Conservation (phyloP, 2,329 filamentous ascomycete species). For the Nigrospora osmanthi region DNA sequence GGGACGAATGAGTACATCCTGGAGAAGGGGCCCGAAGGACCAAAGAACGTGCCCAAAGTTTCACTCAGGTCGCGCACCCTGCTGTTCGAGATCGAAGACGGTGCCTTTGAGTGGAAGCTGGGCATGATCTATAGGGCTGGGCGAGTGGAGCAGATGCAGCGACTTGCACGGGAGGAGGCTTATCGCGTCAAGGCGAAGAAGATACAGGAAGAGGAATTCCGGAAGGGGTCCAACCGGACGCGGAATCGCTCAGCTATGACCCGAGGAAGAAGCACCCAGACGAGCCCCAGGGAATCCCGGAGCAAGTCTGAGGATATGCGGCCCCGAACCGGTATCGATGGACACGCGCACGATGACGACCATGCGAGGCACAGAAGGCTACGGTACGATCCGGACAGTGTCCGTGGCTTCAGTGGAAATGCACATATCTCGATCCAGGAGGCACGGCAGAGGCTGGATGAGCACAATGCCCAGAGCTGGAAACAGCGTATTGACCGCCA, state of each 20-base stretch:
- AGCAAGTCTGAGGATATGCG: constrained; percentile 50
- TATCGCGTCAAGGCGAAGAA: constrained; percentile 83
- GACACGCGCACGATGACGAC: constrained; percentile 22
- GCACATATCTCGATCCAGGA: constrained; percentile 69
- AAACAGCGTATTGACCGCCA: constrained; percentile 80
- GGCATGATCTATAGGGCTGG: constrained; percentile 90
- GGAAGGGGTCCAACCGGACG: constrained; percentile 42
- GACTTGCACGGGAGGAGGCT: constrained; percentile 82
- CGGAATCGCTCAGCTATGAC: constrained; percentile 47
- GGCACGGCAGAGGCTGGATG: constrained; percentile 66
- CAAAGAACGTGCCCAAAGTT: constrained; percentile 80
- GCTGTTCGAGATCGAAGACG: constrained; percentile 89
- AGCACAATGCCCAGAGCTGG: constrained; percentile 85
- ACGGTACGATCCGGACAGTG: constrained; percentile 75
- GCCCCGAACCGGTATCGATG: constrained; percentile 14
- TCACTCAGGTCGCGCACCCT: constrained; percentile 75
- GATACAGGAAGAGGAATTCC: constrained; percentile 63
- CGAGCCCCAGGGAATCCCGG: constrained; percentile 30
- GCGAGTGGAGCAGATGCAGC: constrained; percentile 80
- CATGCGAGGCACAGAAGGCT: constrained; percentile 36
- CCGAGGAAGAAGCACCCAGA: constrained; percentile 23
- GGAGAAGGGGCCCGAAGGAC: constrained; percentile 74
- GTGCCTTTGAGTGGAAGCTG: constrained; percentile 94
- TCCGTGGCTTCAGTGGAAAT: constrained; percentile 58
- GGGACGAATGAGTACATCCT: constrained; percentile 83